These are phyloP conservation scores for Hanseniaspora gamundiae DNA, from an alignment of 1,139 yeast species.

Conservation along the genomic window DNA sequence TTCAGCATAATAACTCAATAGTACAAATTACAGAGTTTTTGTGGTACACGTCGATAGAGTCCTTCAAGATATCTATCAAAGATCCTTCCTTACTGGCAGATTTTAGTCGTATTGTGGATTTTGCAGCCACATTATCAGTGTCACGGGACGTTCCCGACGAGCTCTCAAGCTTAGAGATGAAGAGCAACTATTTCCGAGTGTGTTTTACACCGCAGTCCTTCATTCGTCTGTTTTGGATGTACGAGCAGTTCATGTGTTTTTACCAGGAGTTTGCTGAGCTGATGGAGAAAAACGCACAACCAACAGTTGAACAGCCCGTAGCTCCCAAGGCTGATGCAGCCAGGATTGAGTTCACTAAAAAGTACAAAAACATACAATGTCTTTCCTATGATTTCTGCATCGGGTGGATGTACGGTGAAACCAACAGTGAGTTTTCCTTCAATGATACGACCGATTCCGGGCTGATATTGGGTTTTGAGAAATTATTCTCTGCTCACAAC, in stretches of 20 bases:
- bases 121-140: constrained; percentile 22
- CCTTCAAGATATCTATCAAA: constrained; percentile 19
- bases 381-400: constrained; percentile 55
- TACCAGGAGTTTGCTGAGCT: background rate
- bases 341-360: constrained; percentile 4
- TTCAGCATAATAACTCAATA: background rate
- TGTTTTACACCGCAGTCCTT: constrained; percentile 43
- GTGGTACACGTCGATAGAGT: constrained; percentile 18
- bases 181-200: constrained; percentile 45
- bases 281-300: background rate
- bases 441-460: constrained; percentile 37
- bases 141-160: constrained; percentile 20
- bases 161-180: constrained; percentile 40
- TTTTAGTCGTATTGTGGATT: constrained; percentile 31
- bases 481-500: constrained; percentile 51
- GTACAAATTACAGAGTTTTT: constrained; percentile 8
- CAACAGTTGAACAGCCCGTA: background rate
- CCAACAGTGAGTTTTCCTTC: constrained; percentile 31
- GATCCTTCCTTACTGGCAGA: constrained; percentile 18
- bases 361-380: constrained; percentile 38
- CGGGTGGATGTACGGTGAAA: constrained; percentile 60
- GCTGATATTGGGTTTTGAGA: constrained; percentile 62
- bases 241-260: constrained; percentile 12
- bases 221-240: constrained; percentile 29
- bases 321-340: background rate